Evolutionary conservation across 2,329 filamentous ascomycete genomes (phyloP).

Genomic region (Fusarium sp.): DNA sequence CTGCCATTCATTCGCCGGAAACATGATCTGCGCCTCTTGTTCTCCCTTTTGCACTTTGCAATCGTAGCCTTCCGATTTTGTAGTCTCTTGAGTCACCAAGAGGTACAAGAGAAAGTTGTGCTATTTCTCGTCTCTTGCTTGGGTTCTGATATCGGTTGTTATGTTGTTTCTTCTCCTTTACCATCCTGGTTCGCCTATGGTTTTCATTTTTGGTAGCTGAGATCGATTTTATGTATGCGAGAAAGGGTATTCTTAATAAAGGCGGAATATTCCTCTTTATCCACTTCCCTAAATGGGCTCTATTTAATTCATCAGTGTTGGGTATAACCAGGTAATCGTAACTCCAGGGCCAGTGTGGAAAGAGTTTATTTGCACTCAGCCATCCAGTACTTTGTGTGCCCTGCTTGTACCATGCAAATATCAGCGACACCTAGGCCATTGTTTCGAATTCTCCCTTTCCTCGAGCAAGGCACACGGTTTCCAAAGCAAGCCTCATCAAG

Average conservation of each 20-base stretch:
- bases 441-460: background rate
- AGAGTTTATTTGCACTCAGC: background rate
- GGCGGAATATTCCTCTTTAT: conserved; percentile 43
- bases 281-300: background rate
- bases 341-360: background rate
- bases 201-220: conserved; percentile 27
- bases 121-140: conserved; percentile 25
- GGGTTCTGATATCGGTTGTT: conserved; percentile 34
- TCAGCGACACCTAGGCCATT: background rate
- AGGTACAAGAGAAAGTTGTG: conserved; percentile 2
- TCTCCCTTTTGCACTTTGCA: conserved; percentile 17
- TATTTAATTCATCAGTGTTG: background rate
- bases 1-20: conserved; percentile 8
- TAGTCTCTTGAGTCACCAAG: background rate
- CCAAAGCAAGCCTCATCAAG: background rate
- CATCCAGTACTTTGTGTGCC: background rate
- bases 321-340: background rate
- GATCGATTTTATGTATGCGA: conserved; percentile 35
- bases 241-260: conserved; percentile 47
- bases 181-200: conserved; percentile 34
- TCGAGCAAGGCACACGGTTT: background rate
- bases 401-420: background rate
- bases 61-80: conserved; percentile 3
- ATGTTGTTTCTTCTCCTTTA: conserved; percentile 32
- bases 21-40: conserved; percentile 3